Percentiles rank a stretch among this genome's conserved stretches.
Evolutionary conservation across 768 basidiomycete species (phyloP).

Genomic region (Serpula lacrymans): DNA sequence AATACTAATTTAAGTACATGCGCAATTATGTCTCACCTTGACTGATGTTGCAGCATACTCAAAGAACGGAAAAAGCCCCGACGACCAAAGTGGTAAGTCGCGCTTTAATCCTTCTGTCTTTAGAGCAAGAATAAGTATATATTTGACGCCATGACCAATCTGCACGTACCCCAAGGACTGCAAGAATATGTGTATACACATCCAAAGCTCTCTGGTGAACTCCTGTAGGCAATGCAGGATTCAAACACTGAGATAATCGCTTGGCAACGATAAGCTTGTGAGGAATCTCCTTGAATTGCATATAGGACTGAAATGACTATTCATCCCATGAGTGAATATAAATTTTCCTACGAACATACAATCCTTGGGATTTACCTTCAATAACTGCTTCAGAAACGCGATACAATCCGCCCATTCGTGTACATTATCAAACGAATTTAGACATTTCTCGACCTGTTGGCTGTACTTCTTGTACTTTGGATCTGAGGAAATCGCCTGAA

Average conservation of each 20-base stretch:
- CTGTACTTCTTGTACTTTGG: conserved; percentile 94
- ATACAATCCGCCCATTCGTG: conserved; percentile 99
- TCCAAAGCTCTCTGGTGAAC: conserved; percentile 96
- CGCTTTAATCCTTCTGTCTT: conserved; percentile 85
- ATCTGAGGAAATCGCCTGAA: conserved; percentile 67
- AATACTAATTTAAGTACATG: background rate
- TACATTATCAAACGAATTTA: conserved; percentile 91
- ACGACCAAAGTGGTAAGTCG: conserved; percentile 91
- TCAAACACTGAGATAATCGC: conserved; percentile 92
- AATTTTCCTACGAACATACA: too few relatives aligned
- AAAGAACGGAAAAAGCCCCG: conserved; percentile 97
- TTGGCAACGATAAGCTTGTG: conserved; percentile 93
- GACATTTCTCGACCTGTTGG: conserved; percentile 87
- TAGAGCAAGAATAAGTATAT: background rate
- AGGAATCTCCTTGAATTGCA: conserved; percentile 95
- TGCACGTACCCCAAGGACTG: conserved; percentile 83
- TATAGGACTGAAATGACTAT: conserved; percentile 90
- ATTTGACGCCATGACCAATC: background rate
- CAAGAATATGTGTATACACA: conserved; percentile 89
- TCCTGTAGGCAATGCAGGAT: conserved; percentile 95
- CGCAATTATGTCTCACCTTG: conserved; percentile 51
- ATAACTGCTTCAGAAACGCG: conserved; percentile 88
- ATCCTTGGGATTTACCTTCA: conserved; percentile 69
- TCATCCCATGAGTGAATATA: background rate
- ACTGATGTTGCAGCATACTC: conserved; percentile 99